Base-by-base conservation (phyloP, 768 basidiomycete species). In the Suillus bovinus region DNA sequence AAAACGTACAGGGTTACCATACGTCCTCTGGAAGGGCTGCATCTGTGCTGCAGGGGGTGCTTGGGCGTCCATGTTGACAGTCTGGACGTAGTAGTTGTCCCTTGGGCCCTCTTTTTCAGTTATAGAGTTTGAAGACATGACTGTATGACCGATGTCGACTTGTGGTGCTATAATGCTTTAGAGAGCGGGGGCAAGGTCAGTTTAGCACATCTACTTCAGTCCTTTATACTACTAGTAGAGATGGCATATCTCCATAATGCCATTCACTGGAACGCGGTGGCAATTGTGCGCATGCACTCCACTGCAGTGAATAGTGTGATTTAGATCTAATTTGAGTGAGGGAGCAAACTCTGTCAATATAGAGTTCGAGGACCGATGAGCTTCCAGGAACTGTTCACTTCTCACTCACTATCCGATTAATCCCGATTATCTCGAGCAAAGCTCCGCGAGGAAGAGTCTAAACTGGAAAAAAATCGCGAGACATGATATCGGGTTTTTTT, bases 61-160 rank as follows among this genome's bases (percentile, higher is more conserved):
- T 22, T 67, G 53, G 56, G 42, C 7, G 36, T 71, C 62, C 65
- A 69, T 64, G 61, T 65, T 62, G 33, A 72, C 53, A 14, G 71
- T 71, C 61, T 72, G 69, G 49, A 71, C 67, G 33, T 71, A 72
- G 58, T 71, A 72, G 60, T 67, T 68, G 36, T 69, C 70, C 65
- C 62, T 60, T 11, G 38, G 11, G 41, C 41, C 7, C 41, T 70
- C 70, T 63, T 70, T 70, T 49, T 72, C 69, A 29, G 31, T 60
- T 56, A 61, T 41, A 5, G 70, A 70, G 56, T 66, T 60, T 44
- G 58, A 58, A 5, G 71, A 71, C 70, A 71, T 71, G 55, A 33
- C 41, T 55, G 22, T 60, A 46, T 44, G 44, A 36, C 34, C 47
- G n/a, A 44, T 11, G 39, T 44, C 8, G 39, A 55, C 17, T 39